Conservation (phyloP, 257 asterid species). For the Rauvolfia tetraphylla region DNA sequence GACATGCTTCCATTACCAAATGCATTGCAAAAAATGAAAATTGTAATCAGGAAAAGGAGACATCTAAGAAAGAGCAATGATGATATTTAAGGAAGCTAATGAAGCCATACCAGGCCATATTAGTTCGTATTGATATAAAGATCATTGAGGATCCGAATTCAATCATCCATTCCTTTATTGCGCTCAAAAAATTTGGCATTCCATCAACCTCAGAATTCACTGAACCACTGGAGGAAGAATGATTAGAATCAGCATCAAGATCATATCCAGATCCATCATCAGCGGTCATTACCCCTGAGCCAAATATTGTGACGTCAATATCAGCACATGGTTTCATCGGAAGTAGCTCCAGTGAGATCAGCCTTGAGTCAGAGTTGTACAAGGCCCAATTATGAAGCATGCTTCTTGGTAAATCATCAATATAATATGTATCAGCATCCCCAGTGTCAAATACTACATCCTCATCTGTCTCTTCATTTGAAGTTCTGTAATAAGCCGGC, state of each 20-base stretch:
- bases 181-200: slow-evolving; percentile 75
- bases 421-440: slow-evolving; percentile 33
- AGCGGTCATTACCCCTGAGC: slow-evolving; percentile 77
- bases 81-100: slow-evolving; percentile 10
- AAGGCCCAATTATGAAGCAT: slow-evolving; percentile 92
- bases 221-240: slow-evolving; percentile 52
- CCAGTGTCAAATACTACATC: slow-evolving; percentile 74
- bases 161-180: slow-evolving; percentile 92
- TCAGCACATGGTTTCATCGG: slow-evolving; percentile 91
- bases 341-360: slow-evolving; percentile 85
- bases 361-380: slow-evolving; percentile 87
- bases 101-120: slow-evolving; percentile 77
- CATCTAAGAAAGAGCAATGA: not conserved
- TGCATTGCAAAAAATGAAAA: not conserved
- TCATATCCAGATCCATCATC: slow-evolving; percentile 93
- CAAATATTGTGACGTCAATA: slow-evolving; percentile 80
- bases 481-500: slow-evolving; percentile 81
- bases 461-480: slow-evolving; percentile 76
- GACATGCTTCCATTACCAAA: not conserved
- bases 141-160: slow-evolving; percentile 85
- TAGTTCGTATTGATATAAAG: slow-evolving; percentile 79
- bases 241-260: slow-evolving; percentile 57
- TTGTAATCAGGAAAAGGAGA: not conserved
- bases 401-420: slow-evolving; percentile 71
- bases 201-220: slow-evolving; percentile 57